Conservation (phyloP, 495 filamentous ascomycete genomes). For the Aspergillus haitiensis region DNA sequence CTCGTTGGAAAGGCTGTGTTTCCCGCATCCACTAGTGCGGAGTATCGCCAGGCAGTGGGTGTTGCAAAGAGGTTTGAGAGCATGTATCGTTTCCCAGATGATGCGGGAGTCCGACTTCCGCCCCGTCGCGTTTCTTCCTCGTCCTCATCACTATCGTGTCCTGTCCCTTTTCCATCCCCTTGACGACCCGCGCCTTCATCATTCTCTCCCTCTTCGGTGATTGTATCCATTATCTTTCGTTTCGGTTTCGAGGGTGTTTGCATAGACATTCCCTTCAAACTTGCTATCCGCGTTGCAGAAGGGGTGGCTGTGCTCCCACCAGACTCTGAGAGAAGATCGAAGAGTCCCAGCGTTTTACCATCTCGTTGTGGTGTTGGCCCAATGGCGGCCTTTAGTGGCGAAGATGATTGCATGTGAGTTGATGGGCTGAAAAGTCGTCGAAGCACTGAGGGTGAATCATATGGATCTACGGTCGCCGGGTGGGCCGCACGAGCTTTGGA, state of each 20-base stretch:
- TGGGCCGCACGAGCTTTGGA: slow-evolving; percentile 45
- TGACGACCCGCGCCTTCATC: slow-evolving; percentile 36
- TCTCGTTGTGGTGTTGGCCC: slow-evolving; percentile 92
- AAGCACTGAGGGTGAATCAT: slow-evolving; percentile 58
- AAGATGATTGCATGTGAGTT: slow-evolving; percentile 36
- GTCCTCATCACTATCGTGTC: slow-evolving; percentile 20
- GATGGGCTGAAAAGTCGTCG: slow-evolving; percentile 63
- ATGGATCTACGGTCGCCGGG: slow-evolving; percentile 53
- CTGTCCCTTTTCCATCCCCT: slow-evolving; percentile 27
- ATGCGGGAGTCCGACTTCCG: slow-evolving; percentile 61
- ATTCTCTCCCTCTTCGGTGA: slow-evolving; percentile 34
- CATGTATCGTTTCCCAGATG: slow-evolving; percentile 58
- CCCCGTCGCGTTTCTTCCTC: slow-evolving; percentile 37
- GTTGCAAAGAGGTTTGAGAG: slow-evolving; percentile 65
- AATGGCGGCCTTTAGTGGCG: slow-evolving; percentile 50
- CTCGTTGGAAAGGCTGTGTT: slow-evolving; percentile 11
- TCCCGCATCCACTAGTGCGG: slow-evolving; percentile 43
- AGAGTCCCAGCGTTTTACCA: slow-evolving; percentile 84
- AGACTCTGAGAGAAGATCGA: slow-evolving; percentile 74
- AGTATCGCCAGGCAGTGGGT: slow-evolving; percentile 53
- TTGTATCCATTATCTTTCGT: slow-evolving; percentile 28
- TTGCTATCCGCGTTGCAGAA: slow-evolving; percentile 34
- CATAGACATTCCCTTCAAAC: slow-evolving; percentile 32
- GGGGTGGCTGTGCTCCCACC: slow-evolving; percentile 50
- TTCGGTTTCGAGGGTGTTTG: slow-evolving; percentile 45